phyloP scores from a whole-genome alignment of 257 asterid genomes.

The Primulina huaijiensis region DNA sequence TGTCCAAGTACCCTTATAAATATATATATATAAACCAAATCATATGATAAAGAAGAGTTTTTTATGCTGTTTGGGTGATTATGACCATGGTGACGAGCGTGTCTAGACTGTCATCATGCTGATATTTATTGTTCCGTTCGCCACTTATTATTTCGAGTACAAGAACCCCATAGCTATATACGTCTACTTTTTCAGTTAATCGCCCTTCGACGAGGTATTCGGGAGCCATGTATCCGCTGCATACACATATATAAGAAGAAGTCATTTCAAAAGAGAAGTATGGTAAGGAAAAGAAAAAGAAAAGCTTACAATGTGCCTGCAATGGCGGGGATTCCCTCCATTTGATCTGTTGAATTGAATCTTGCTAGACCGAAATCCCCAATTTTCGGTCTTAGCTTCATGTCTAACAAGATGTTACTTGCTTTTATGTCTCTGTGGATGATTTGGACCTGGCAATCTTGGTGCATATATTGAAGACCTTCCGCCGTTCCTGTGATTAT shows the following conservation, averaged over 20 bases:
- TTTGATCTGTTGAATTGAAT: constrained; percentile 64
- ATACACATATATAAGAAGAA: neutral
- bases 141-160: constrained; percentile 75
- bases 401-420: constrained; percentile 82
- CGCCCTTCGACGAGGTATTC: constrained; percentile 89
- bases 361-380: constrained; percentile 96
- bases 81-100: neutral
- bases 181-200: constrained; percentile 91
- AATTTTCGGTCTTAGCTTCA: constrained; percentile 56
- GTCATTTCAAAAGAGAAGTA: neutral
- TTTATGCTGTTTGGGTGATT: too few relatives aligned
- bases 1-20: neutral
- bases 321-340: constrained; percentile 88
- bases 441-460: constrained; percentile 53
- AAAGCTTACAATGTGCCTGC: constrained; percentile 88
- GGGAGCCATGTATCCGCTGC: constrained; percentile 98
- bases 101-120: constrained; percentile 34
- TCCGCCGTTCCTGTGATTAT: constrained; percentile 78
- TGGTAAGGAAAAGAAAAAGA: neutral
- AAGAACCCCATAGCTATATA: constrained; percentile 77
- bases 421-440: constrained; percentile 85
- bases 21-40: neutral
- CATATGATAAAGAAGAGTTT: neutral
- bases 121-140: constrained; percentile 64
- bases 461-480: constrained; percentile 76